These are phyloP conservation scores for Aspergillus sp. DNA, from an alignment of 2,329 filamentous ascomycete genomes.

Conservation along the genomic window DNA sequence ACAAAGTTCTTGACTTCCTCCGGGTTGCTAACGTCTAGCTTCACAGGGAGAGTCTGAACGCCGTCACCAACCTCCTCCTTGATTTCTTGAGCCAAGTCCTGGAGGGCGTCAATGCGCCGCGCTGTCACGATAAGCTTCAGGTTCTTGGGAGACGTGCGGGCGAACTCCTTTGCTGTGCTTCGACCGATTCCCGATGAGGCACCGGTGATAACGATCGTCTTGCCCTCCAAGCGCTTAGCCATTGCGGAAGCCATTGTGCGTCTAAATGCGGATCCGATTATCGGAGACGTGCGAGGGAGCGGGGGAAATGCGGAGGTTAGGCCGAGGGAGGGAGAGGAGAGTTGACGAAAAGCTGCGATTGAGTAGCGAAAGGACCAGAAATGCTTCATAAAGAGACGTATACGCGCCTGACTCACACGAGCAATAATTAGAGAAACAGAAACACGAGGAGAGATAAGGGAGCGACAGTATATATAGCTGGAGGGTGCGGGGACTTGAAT, in stretches of 20 bases:
- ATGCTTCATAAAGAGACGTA: conserved; percentile 34
- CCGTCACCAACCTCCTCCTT: conserved; percentile 74
- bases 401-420: background rate
- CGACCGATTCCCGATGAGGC: conserved; percentile 90
- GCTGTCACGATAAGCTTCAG: conserved; percentile 87
- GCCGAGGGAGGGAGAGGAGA: conserved; percentile 19
- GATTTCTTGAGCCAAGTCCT: conserved; percentile 77
- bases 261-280: conserved; percentile 29
- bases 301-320: conserved; percentile 26
- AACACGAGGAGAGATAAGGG: conserved; percentile 13
- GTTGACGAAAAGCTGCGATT: conserved; percentile 29
- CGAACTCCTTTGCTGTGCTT: conserved; percentile 81
- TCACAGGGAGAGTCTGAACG: conserved; percentile 79
- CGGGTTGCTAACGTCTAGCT: conserved; percentile 84
- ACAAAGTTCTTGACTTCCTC: conserved; percentile 77
- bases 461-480: conserved; percentile 15
- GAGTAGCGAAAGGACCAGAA: conserved; percentile 29
- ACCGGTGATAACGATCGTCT: conserved; percentile 89
- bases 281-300: conserved; percentile 18
- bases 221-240: conserved; percentile 84
- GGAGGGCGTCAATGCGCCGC: conserved; percentile 77
- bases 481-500: conserved; percentile 26
- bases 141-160: conserved; percentile 76
- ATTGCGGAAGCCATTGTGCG: conserved; percentile 70
- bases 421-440: background rate